phyloP scores from a whole-genome alignment of 768 basidiomycete species.

The Daedaleopsis sinensis region DNA sequence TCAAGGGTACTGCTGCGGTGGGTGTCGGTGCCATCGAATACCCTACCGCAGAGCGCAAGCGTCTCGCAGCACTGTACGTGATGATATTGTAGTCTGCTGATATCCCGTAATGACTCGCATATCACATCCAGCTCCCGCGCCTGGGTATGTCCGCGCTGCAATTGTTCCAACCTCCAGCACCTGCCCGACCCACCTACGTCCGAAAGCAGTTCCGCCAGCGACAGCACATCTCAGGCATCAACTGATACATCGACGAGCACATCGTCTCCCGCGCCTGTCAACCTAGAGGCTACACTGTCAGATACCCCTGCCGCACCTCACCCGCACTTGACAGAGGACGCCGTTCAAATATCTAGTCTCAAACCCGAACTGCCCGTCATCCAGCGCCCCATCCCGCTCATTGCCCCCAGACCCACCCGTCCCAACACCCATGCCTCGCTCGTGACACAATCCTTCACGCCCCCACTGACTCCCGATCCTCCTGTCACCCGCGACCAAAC shows the following conservation, averaged over 20 bases:
- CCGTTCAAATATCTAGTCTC: constrained; percentile 1
- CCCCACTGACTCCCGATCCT: constrained; percentile 14
- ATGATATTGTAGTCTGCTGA: constrained; percentile 8
- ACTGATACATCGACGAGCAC: constrained; percentile 2
- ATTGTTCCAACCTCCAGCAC: constrained; percentile 63
- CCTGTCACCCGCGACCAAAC: constrained; percentile 11
- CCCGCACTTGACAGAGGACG: neutral
- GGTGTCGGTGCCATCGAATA: constrained; percentile 89
- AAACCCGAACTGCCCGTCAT: constrained; percentile 9
- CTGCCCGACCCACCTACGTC: constrained; percentile 64
- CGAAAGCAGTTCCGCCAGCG: constrained; percentile 1
- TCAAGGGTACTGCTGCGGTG: constrained; percentile 84
- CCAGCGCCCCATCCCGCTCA: constrained; percentile 21
- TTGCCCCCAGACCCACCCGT: constrained; percentile 28
- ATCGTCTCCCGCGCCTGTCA: neutral
- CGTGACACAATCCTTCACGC: constrained; percentile 16
- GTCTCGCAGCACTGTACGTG: constrained; percentile 75
- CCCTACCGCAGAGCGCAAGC: constrained; percentile 72
- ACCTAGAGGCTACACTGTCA: constrained; percentile 2
- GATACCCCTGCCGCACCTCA: neutral
- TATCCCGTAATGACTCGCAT: constrained; percentile 4
- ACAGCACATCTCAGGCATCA: neutral
- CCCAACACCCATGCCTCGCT: constrained; percentile 25
- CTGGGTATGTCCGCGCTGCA: constrained; percentile 80
- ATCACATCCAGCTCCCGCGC: constrained; percentile 62